Conservation (phyloP, 2,329 filamentous ascomycete species). For the Microcera coccophila region DNA sequence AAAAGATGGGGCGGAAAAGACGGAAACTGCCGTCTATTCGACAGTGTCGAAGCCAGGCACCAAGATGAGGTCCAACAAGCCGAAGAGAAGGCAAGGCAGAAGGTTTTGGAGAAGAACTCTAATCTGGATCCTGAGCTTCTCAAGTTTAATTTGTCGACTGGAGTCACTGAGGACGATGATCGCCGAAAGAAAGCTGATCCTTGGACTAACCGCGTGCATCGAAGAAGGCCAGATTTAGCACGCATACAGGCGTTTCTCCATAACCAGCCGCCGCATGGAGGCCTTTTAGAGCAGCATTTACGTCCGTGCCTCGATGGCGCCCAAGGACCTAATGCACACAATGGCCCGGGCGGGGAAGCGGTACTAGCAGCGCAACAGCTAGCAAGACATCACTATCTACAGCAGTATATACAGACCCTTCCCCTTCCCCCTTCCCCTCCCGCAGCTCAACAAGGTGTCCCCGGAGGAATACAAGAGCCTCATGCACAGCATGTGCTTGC, state of each 20-base stretch:
- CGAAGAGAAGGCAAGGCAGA: conserved; percentile 53
- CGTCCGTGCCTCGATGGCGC: too few relatives aligned
- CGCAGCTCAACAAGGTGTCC: too few relatives aligned
- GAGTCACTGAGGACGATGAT: conserved; percentile 43
- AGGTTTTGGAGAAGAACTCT: conserved; percentile 56
- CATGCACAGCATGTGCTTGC: neutral
- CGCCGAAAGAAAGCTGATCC: neutral
- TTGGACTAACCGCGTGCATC: neutral
- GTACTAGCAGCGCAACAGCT: too few relatives aligned
- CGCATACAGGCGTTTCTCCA: neutral
- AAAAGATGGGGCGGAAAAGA: conserved; percentile 40
- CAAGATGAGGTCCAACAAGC: conserved; percentile 60
- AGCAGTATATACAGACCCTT: too few relatives aligned
- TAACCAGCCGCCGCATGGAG: too few relatives aligned
- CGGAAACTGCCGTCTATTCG: conserved; percentile 65
- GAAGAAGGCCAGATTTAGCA: neutral
- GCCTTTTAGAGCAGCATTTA: too few relatives aligned
- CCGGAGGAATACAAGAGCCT: too few relatives aligned
- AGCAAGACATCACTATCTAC: too few relatives aligned
- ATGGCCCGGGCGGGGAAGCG: too few relatives aligned
- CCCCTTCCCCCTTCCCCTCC: too few relatives aligned
- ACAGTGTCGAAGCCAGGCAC: conserved; percentile 58
- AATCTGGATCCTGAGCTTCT: conserved; percentile 55
- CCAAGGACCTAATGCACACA: too few relatives aligned
- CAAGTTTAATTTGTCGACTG: conserved; percentile 55